Base-by-base conservation (phyloP, 441 rosid genomes). In the Erodium chrysanthum region DNA sequence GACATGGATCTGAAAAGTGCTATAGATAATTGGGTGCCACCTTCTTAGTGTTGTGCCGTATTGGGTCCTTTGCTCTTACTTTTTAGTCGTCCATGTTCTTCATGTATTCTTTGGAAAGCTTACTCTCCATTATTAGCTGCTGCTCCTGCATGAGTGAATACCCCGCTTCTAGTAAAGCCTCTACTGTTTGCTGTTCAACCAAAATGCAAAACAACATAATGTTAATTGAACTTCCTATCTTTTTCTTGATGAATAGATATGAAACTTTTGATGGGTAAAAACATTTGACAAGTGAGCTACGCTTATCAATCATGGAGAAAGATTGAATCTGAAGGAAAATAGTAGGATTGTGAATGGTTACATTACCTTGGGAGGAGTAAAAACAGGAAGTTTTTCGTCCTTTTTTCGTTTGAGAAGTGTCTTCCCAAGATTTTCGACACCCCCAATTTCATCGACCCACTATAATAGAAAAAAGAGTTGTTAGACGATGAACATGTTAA, bases 81-180 rank as follows among this genome's bases (percentile, higher is more conserved):
- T 72, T 33, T 70, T 75, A 83, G 66, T 82, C 88, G 10, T 87
- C 94, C 0, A 83, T 79, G 85, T 89, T 93, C 88, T 90, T 90
- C 97, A 93, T 87, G 79, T 93, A 90, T 78, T 89, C 95, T 81
- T 86, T 93, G 1, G 97, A 89, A 68, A 90, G 97, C 81, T 89
- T 93, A n/a, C 82, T 79, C 67, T 83, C 83, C 87, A 79, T 85
- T 65, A 93, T 76, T 74, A 93, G 86, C 70, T 84, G 84, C 72
- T 93, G 97, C 66, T 93, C 97, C 74, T 72, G 83, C 15, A 83
- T 63, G 59, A 93, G 91, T 68, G 97, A 86, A 73, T 87, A 74
- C 22, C 97, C 98, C 14, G 98, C 86, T 80, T 93, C 95, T 29
- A 93, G 81, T 78, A 93, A 85, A 52, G 88, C 95, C 70, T 91